Evolutionary conservation across 1,284 basidiomycete genomes (phyloP).

Genomic region (Vanrija pseudolonga): DNA sequence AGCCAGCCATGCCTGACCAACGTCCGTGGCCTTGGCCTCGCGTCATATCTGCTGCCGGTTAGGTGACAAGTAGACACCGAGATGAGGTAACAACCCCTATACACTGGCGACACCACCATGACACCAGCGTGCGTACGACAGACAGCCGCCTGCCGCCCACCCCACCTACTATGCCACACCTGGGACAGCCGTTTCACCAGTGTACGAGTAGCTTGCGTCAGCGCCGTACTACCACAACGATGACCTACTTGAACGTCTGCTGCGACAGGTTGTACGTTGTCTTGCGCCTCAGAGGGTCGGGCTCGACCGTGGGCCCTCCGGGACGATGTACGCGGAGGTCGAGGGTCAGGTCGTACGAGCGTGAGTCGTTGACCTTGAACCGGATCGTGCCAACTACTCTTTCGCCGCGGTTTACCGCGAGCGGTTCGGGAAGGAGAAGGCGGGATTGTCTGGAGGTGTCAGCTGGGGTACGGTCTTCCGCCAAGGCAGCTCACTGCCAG

Average conservation of each 20-base stretch:
- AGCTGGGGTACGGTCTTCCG: neutral
- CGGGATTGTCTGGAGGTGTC: slow-evolving; percentile 37
- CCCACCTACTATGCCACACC: neutral
- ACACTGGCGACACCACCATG: too few species aligned
- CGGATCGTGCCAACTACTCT: slow-evolving; percentile 36
- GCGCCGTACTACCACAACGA: neutral
- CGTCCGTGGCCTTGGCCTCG: too few species aligned
- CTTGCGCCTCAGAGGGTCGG: slow-evolving; percentile 33
- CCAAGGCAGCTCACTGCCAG: slow-evolving; percentile 39
- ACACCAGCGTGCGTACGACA: neutral
- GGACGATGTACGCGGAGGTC: slow-evolving; percentile 38
- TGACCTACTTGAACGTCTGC: slow-evolving; percentile 48
- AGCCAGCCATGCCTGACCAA: too few species aligned
- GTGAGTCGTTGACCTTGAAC: slow-evolving; percentile 39
- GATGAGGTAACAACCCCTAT: too few species aligned
- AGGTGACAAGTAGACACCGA: too few species aligned
- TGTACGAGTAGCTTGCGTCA: slow-evolving; percentile 21
- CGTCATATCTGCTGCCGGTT: too few species aligned
- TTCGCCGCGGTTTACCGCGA: slow-evolving; percentile 49
- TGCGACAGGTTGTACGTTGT: slow-evolving; percentile 42
- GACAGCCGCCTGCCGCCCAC: neutral
- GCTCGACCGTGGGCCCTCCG: slow-evolving; percentile 16
- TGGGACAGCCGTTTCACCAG: slow-evolving; percentile 9
- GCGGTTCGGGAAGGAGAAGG: slow-evolving; percentile 44
- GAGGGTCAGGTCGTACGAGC: slow-evolving; percentile 47